Conservation (phyloP, 257 asterid genomes). For the Salvia rosmarinus region DNA sequence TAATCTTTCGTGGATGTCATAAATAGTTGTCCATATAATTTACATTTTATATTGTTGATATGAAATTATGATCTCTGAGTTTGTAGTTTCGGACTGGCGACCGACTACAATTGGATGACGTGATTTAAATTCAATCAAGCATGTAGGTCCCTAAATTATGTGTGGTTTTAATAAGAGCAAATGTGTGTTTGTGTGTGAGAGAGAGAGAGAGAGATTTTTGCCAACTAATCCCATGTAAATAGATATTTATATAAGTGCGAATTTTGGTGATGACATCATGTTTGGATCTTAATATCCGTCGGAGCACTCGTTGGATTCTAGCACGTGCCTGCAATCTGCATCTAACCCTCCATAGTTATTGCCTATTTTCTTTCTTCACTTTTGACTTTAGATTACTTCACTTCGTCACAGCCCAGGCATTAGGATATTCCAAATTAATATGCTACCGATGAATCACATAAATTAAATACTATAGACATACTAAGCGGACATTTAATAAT, state of each 20-base stretch:
- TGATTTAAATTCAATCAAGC: background rate
- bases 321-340: constrained; percentile 3
- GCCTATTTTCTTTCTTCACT: background rate
- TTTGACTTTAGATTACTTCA: background rate
- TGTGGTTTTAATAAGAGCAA: too few relatives aligned
- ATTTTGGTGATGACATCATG: background rate
- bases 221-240: background rate
- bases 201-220: background rate
- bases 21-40: background rate
- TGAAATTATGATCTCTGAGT: background rate
- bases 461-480: too few relatives aligned
- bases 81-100: background rate
- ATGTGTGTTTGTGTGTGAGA: background rate
- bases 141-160: background rate
- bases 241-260: background rate
- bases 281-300: background rate
- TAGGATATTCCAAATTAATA: background rate
- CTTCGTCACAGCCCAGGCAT: background rate
- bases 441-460: background rate
- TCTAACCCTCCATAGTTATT: background rate
- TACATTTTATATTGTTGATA: background rate
- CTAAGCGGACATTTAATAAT: background rate
- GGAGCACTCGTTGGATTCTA: constrained; percentile 10
- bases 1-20: background rate
- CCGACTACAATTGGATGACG: background rate